Evolutionary conservation across 164 flowering plant species (phyloP).

Genomic region (Annona cherimola): DNA sequence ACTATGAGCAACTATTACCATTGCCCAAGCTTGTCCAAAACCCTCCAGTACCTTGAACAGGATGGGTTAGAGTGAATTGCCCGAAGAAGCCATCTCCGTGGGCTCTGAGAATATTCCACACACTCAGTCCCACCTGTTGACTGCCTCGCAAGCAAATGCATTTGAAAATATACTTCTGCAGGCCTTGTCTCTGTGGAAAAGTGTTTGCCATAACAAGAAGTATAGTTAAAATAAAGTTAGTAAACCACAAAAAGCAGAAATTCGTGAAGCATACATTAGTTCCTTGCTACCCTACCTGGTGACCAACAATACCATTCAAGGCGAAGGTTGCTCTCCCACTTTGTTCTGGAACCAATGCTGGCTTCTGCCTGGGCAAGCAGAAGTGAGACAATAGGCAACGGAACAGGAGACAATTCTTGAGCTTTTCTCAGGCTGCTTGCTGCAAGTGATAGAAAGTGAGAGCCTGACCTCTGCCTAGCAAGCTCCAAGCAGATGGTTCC

Average conservation of each 20-base stretch:
- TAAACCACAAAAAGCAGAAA: background rate
- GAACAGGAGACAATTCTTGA: slow-evolving; percentile 30
- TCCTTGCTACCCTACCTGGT: slow-evolving; percentile 45
- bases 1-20: no score
- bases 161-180: slow-evolving; percentile 78
- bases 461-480: slow-evolving; percentile 42
- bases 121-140: slow-evolving; percentile 21
- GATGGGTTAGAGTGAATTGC: slow-evolving; percentile 92
- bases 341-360: slow-evolving; percentile 63
- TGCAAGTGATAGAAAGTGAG: slow-evolving; percentile 50
- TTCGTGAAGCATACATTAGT: no score
- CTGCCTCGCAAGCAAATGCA: slow-evolving; percentile 69
- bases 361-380: slow-evolving; percentile 85
- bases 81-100: slow-evolving; percentile 54
- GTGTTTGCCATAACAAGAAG: background rate
- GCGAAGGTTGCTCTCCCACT: slow-evolving; percentile 63
- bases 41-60: slow-evolving; percentile 79
- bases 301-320: slow-evolving; percentile 90
- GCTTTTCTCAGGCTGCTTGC: slow-evolving; percentile 58
- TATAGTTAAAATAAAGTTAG: background rate
- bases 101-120: slow-evolving; percentile 32
- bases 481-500: slow-evolving; percentile 80
- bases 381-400: slow-evolving; percentile 56
- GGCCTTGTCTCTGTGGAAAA: slow-evolving; percentile 59
- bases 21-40: slow-evolving; percentile 35